A percentile compares a stretch with the other conserved stretches of the same genome.
Conservation (phyloP, 495 filamentous ascomycete genomes). For the Clohesyomyces aquaticus region DNA sequence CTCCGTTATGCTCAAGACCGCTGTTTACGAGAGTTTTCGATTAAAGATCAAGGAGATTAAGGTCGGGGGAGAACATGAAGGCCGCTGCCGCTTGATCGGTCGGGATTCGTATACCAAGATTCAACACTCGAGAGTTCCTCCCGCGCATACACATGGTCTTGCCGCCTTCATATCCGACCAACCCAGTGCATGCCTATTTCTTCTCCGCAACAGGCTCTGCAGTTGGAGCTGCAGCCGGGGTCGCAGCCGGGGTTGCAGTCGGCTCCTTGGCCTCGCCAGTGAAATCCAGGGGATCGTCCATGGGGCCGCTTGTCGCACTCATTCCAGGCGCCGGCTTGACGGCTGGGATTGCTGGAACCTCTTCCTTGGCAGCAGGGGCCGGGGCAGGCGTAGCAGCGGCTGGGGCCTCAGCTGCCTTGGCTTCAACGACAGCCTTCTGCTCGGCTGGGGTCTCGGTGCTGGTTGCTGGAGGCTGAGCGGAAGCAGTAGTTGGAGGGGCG, state of each 20-base stretch:
- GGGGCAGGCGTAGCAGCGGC: not conserved
- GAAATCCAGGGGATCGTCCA: constrained; percentile 24
- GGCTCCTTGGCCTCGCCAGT: constrained; percentile 10
- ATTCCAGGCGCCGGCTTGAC: constrained; percentile 30
- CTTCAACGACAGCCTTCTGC: constrained; percentile 1
- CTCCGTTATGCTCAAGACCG: not conserved
- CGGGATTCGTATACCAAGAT: too few species aligned
- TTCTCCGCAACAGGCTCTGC: constrained; percentile 13
- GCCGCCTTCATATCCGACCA: not conserved
- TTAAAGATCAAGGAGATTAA: not conserved
- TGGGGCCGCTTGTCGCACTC: constrained; percentile 34
- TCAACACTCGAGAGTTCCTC: not conserved
- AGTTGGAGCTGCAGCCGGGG: not conserved
- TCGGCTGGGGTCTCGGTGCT: constrained; percentile 1
- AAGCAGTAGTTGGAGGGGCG: constrained; percentile 30
- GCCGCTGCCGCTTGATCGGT: too few species aligned
- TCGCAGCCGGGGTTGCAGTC: constrained; percentile 9
- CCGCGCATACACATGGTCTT: not conserved
- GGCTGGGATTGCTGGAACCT: constrained; percentile 25
- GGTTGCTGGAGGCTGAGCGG: constrained; percentile 16
- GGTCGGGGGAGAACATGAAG: too few species aligned
- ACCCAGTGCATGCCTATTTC: constrained; percentile 11
- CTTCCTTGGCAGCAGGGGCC: constrained; percentile 9
- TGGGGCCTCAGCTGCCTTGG: not conserved
- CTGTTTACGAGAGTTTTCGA: not conserved